Evolutionary conservation across 2,329 filamentous ascomycete species (phyloP).

Genomic region (Colletotrichum truncatum): DNA sequence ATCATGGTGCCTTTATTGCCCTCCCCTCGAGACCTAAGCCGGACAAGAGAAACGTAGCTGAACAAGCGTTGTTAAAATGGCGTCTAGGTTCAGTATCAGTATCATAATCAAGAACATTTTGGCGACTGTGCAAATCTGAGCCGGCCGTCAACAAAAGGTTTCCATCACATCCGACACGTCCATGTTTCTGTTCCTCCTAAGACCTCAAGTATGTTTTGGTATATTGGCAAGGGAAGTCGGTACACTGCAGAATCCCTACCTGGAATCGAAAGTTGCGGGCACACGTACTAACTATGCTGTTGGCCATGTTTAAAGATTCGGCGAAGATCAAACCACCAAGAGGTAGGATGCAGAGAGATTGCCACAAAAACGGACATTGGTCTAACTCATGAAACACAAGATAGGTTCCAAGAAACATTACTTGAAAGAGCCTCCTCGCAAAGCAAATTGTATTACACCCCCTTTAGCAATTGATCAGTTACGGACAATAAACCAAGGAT

Average conservation of each 20-base stretch:
- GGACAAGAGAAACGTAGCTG: constrained; percentile 90
- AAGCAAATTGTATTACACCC: too few species aligned
- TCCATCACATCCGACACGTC: neutral
- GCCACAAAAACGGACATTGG: neutral
- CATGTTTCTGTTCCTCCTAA: constrained; percentile 15
- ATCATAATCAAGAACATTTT: neutral
- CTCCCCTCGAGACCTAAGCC: constrained; percentile 70
- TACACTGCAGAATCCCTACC: too few species aligned
- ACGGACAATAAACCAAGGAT: too few species aligned
- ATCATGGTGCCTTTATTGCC: constrained; percentile 89
- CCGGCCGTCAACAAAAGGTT: constrained; percentile 4
- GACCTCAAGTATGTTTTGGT: too few species aligned
- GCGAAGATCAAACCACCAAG: neutral
- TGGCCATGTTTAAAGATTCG: neutral
- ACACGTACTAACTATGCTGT: too few species aligned
- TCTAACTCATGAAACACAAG: too few species aligned
- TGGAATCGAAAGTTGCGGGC: too few species aligned
- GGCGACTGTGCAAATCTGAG: too few species aligned
- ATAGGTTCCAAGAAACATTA: too few species aligned
- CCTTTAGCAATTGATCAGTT: too few species aligned
- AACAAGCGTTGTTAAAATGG: constrained; percentile 58
- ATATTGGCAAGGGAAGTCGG: too few species aligned
- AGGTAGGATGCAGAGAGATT: neutral
- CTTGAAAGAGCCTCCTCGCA: too few species aligned
- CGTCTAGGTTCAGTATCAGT: constrained; percentile 23